Evolutionary conservation across 2,329 filamentous ascomycete genomes (phyloP).

Genomic region (Aspergillus ibericus): DNA sequence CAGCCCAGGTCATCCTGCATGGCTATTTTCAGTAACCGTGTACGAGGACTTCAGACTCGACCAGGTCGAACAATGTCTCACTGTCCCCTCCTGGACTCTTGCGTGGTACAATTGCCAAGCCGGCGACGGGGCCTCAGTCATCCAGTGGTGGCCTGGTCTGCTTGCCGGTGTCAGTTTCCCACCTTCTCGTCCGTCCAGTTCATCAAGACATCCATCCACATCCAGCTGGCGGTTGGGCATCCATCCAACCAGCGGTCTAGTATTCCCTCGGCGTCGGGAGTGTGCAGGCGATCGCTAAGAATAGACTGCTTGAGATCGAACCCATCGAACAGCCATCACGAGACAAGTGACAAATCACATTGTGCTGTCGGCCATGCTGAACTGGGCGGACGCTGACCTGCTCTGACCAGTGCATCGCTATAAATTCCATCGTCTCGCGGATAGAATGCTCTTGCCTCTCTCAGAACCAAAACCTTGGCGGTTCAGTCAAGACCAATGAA

Average conservation of each 20-base stretch:
- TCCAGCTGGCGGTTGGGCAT: neutral
- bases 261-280: conserved; percentile 3
- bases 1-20: neutral
- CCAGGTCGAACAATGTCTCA: neutral
- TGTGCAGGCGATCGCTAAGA: conserved; percentile 15
- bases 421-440: neutral
- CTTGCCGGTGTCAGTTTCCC: neutral
- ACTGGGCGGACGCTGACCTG: neutral
- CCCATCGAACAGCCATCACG: neutral
- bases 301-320: neutral
- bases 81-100: neutral
- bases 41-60: neutral
- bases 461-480: neutral
- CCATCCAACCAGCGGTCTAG: neutral
- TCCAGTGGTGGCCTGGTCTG: neutral
- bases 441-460: neutral
- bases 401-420: neutral
- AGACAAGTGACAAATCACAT: neutral
- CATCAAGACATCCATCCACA: neutral
- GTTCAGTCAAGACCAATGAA: neutral
- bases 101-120: too few relatives aligned
- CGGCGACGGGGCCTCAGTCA: too few relatives aligned
- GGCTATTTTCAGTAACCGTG: neutral
- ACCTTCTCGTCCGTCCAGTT: neutral
- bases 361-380: neutral